Evolutionary conservation across 345 rosid genomes (phyloP), one percentile per base, ranked within the genome.

Genomic region (Acer campestre): DNA sequence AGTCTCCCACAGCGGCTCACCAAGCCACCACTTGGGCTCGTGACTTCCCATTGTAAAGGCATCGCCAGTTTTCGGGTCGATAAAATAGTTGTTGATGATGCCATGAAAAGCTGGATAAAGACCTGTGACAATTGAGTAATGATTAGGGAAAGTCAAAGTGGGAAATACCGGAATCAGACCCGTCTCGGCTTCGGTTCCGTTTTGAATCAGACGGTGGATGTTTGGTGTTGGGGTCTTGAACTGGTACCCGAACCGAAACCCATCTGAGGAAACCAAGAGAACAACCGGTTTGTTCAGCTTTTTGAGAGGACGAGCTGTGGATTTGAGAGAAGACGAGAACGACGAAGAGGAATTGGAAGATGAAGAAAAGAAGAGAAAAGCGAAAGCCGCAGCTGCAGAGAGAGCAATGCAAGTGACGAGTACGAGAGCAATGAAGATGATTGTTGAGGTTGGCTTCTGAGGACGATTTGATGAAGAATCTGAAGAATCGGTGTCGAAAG

Each of bases 1-100:
- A 1, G 99, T 95, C 74, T 95, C 98, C 99, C 98, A 92, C 6
- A 95, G 68, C 8, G 99, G 97, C 84, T 95, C 99, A 7, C 98
- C 99, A 6, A 95, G 80, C 99, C 98, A 95, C 98, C 99, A 92
- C 80, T 90, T 85, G 49, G 97, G 90, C 67, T 93, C 99, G 44
- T 93, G 98, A 55, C 97, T 93, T 2, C 68, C 74, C 98, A 90
- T 93, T 14, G 81, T 84, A 77, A 95, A 93, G 23, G 61, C 25
- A 3, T 91, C 87, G 0, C 95, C 97, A 9, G 87, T 80, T 0
- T 70, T 22, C 3, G 98, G 98, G 68, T 95, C 98, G 14, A 82
- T 70, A 65, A 95, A 95, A n/a, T 67, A 51, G 79, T 95, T 95
- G 71, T 89, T 85, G 67, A 95, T 85, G 73, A 95, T 87, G 14